Evolutionary conservation across 257 asterid genomes (phyloP).

Genomic region (Haberlea rhodopensis): DNA sequence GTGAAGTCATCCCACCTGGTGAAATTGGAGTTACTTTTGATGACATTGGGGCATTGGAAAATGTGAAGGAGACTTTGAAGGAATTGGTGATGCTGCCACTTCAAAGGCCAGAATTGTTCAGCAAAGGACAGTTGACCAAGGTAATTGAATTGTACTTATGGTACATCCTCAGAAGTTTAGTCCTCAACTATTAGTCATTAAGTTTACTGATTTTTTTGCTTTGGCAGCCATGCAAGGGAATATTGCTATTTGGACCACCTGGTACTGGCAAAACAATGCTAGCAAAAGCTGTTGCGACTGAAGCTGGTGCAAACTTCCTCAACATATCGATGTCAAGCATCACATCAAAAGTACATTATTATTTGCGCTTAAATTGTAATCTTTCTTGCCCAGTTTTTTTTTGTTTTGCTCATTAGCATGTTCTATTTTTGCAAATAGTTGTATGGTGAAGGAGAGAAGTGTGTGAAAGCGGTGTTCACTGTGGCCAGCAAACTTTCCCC

Average conservation of each 20-base stretch:
- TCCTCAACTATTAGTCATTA: not conserved
- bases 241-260: constrained; percentile 59
- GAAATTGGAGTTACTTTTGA: constrained; percentile 56
- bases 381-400: not conserved
- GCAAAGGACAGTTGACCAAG: constrained; percentile 53
- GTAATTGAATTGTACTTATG: constrained; percentile 29
- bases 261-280: constrained; percentile 60
- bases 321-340: constrained; percentile 56
- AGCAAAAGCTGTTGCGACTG: constrained; percentile 58
- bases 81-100: constrained; percentile 55
- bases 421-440: constrained; percentile 35
- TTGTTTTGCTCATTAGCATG: constrained; percentile 1
- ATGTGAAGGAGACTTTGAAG: constrained; percentile 49
- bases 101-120: constrained; percentile 53
- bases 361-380: constrained; percentile 7
- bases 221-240: constrained; percentile 56
- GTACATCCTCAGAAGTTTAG: not conserved
- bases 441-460: constrained; percentile 58
- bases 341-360: constrained; percentile 43
- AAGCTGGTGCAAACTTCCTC: constrained; percentile 52
- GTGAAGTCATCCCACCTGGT: constrained; percentile 47
- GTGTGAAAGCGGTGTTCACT: constrained; percentile 53
- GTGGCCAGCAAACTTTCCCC: constrained; percentile 57
- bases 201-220: constrained; percentile 18
- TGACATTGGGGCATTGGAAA: constrained; percentile 53